Evolutionary conservation across 1,284 basidiomycete species (phyloP).

Genomic region (Pulchroboletus neoregius): DNA sequence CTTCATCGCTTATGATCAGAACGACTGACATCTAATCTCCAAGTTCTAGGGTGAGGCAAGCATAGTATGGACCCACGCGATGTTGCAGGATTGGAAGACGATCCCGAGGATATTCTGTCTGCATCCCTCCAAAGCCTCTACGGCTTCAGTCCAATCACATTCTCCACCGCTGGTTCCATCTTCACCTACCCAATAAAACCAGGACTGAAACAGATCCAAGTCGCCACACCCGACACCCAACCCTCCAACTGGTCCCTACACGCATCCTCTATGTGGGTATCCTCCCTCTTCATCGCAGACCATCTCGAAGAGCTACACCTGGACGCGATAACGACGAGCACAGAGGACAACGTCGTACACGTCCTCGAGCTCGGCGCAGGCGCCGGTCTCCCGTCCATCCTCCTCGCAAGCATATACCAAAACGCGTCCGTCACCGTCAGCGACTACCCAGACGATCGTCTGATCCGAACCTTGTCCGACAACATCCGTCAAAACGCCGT

Average conservation of each 20-base stretch:
- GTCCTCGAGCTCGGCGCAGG: constrained; percentile 72
- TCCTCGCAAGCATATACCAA: constrained; percentile 49
- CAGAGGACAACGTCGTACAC: constrained; percentile 26
- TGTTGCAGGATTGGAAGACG: constrained; percentile 19
- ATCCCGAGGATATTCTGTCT: constrained; percentile 63
- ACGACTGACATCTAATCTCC: too few species aligned
- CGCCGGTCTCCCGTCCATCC: constrained; percentile 67
- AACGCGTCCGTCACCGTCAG: constrained; percentile 48
- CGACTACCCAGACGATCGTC: constrained; percentile 67
- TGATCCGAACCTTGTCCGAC: constrained; percentile 53
- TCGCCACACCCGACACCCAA: constrained; percentile 61
- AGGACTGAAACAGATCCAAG: constrained; percentile 24
- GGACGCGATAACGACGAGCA: constrained; percentile 1
- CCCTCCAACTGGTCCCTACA: constrained; percentile 69
- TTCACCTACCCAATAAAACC: constrained; percentile 39
- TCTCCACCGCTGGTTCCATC: constrained; percentile 49
- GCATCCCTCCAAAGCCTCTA: constrained; percentile 60
- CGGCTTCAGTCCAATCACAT: constrained; percentile 54
- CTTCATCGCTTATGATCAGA: too few species aligned
- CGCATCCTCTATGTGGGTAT: constrained; percentile 69
- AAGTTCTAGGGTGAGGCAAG: too few species aligned
- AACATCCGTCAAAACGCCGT: constrained; percentile 55
- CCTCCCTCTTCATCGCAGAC: constrained; percentile 62
- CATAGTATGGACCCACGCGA: constrained; percentile 3
- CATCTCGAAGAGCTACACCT: constrained; percentile 41